Base-by-base conservation (phyloP, 371 early-diverging fungal genomes). In the Apophysomyces variabilis region DNA sequence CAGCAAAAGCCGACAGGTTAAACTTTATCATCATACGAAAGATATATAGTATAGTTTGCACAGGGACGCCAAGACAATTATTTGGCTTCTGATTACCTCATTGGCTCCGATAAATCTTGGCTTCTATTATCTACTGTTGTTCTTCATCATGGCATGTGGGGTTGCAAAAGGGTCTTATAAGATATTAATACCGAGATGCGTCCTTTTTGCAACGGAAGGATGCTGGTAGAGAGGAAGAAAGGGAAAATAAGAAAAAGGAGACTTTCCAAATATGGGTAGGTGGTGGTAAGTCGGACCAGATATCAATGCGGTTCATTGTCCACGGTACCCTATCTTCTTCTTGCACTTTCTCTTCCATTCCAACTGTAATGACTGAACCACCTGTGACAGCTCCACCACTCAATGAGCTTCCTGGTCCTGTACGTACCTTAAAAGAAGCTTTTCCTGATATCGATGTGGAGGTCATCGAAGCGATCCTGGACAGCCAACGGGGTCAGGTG, bases 1-100 rank as follows among this genome's bases (percentile, higher is more conserved):
- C 79, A 90, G 64, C 86, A 89, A 66, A 97, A 97, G 79, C 97
- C 98, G 13, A 77, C 68, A 39, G 94, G 95, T 41, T 90, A 82
- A 50, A 21, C 41, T 13, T 13, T 41, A 41, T 13, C 41, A 8
- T 41, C 13, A 41, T 41, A 41, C 8, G 13, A 41, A 41, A 13
- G 11, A 41, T 13, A 41, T 13, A 41, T n/a, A 7, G 13, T 50
- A 16, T 18, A 18, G 9, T 6, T 21, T 21, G 9, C 9, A 21
- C 8, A 50, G 9, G 21, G n/a, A 21, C 21, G 54, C 54, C 54
- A 50, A 50, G 54, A 50, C 16, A 50, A 18, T 50, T 21, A 7
- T 26, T 50, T 50, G 54, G 54, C 54, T 50, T 50, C 21, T 7
- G 54, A 50, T 21, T 7, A 11, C 9, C 11, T 21, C 21, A 1